Evolutionary conservation across 345 rosid genomes (phyloP).

Genomic region (Lenwebbia sp.): DNA sequence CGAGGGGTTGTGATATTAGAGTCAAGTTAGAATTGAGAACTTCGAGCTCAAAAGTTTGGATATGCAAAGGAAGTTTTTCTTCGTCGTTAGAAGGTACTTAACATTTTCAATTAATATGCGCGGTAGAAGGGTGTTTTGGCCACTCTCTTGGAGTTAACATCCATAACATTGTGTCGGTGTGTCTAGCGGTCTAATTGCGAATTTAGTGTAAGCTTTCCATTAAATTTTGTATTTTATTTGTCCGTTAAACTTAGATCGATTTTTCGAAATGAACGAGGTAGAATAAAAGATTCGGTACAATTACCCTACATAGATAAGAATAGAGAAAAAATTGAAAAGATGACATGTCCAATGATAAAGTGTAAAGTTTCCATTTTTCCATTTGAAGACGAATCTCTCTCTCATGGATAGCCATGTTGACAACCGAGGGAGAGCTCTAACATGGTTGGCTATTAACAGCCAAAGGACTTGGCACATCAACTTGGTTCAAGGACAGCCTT

Average conservation of each 20-base stretch:
- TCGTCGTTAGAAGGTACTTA: neutral
- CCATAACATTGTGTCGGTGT: neutral
- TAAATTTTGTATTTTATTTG: neutral
- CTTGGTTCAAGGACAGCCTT: neutral
- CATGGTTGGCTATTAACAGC: neutral
- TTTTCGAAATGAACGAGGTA: neutral
- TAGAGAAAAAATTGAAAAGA: neutral
- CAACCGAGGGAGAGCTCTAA: neutral
- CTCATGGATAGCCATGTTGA: neutral
- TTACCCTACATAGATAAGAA: neutral
- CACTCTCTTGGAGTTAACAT: neutral
- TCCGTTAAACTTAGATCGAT: neutral
- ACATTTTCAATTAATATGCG: neutral
- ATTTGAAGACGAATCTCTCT: neutral
- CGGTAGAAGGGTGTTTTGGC: neutral
- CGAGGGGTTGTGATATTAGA: neutral
- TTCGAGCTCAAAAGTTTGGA: neutral
- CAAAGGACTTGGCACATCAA: neutral
- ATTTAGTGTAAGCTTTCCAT: neutral
- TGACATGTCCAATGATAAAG: neutral
- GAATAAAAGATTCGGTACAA: neutral
- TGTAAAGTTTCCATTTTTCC: neutral
- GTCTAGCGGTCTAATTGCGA: neutral
- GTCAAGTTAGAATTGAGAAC: fast-evolving
- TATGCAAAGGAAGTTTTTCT: neutral